These are phyloP conservation scores for Candida tropicalis DNA, from an alignment of 1,139 yeast species.

Conservation along the genomic window DNA sequence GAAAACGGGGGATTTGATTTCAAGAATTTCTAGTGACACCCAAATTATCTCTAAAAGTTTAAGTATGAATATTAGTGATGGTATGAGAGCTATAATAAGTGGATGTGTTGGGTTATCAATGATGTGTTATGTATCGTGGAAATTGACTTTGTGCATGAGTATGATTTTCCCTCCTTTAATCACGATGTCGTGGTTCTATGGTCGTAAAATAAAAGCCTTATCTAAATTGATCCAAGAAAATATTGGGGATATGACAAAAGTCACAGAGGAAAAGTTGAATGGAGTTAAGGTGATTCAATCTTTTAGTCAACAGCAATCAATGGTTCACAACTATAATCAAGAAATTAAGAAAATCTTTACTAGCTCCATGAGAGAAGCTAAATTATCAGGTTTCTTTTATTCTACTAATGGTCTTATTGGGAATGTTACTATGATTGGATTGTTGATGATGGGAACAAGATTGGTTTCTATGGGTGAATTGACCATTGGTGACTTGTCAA, in stretches of 20 bases:
- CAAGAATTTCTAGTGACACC: conserved; percentile 86
- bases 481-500: conserved; percentile 86
- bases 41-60: conserved; percentile 85
- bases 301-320: conserved; percentile 77
- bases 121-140: conserved; percentile 88
- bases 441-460: conserved; percentile 79
- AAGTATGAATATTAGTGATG: conserved; percentile 90
- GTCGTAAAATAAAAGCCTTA: conserved; percentile 73
- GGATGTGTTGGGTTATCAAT: conserved; percentile 79
- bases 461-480: conserved; percentile 71
- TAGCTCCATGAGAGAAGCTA: conserved; percentile 80
- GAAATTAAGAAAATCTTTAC: conserved; percentile 75
- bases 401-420: conserved; percentile 82
- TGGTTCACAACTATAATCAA: conserved; percentile 51
- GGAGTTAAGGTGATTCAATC: conserved; percentile 87
- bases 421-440: conserved; percentile 73
- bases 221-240: conserved; percentile 83
- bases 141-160: conserved; percentile 74
- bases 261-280: conserved; percentile 87
- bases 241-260: conserved; percentile 83
- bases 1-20: conserved; percentile 91
- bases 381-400: conserved; percentile 73
- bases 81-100: conserved; percentile 75
- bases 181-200: conserved; percentile 75
- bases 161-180: conserved; percentile 81